Evolutionary conservation across 257 asterid genomes (phyloP).

Genomic region (Prunella vulgaris): DNA sequence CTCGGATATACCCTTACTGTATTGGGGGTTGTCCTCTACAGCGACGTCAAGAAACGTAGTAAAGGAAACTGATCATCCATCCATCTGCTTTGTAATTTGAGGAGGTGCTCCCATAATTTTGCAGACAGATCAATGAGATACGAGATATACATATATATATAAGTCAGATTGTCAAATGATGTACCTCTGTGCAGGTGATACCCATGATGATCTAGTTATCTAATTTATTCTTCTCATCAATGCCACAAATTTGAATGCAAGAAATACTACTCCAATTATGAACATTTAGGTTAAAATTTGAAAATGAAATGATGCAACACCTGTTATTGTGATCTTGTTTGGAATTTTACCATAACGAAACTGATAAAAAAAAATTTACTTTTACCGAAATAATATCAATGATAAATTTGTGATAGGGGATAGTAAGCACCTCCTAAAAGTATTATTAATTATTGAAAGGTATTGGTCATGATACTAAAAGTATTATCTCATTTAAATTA

Average conservation of each 20-base stretch:
- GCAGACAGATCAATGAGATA: neutral
- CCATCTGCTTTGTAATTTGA: constrained; percentile 23
- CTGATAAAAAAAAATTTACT: neutral
- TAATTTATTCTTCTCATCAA: neutral
- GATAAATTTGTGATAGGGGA: neutral
- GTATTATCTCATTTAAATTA: too few species aligned
- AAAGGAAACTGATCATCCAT: constrained; percentile 28
- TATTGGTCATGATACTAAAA: too few species aligned
- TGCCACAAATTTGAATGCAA: neutral
- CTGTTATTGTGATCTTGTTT: neutral
- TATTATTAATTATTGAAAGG: too few species aligned
- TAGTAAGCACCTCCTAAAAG: too few species aligned
- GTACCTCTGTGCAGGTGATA: neutral
- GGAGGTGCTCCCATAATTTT: constrained; percentile 22
- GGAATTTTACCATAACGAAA: neutral
- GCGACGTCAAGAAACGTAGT: constrained; percentile 79
- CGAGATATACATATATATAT: neutral
- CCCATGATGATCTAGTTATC: neutral
- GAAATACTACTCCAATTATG: neutral
- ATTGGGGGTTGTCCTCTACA: constrained; percentile 65
- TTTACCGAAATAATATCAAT: neutral
- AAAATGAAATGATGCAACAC: neutral
- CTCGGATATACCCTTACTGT: constrained; percentile 66
- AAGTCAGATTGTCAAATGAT: neutral
- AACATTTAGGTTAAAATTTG: neutral